phyloP scores from a whole-genome alignment of 2,329 filamentous ascomycete genomes.

The Xylariaceae sp. region DNA sequence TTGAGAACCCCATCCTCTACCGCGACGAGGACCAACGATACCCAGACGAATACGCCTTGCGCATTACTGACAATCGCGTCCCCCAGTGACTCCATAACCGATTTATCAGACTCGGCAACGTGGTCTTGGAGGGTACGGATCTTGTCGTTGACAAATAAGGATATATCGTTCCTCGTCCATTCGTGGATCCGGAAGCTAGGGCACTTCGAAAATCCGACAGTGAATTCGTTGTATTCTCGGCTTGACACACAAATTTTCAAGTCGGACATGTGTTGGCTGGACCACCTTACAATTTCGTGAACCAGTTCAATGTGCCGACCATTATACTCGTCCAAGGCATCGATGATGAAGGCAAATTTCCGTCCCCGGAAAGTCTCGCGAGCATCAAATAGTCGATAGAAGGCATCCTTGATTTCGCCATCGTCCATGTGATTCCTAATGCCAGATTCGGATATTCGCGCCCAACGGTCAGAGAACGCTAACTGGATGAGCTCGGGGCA shows the following conservation, averaged over 20 bases:
- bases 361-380: conserved; percentile 2
- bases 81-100: neutral
- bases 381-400: conserved; percentile 3
- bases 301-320: conserved; percentile 9
- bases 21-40: conserved; percentile 10
- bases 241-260: conserved; percentile 17
- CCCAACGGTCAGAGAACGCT: conserved; percentile 8
- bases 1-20: conserved; percentile 17
- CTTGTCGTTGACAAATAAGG: conserved; percentile 7
- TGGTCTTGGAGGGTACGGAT: neutral
- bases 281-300: conserved; percentile 9
- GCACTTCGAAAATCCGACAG: conserved; percentile 11
- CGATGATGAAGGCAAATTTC: conserved; percentile 15
- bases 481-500: conserved; percentile 12
- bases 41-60: conserved; percentile 16
- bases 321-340: conserved; percentile 15
- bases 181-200: conserved; percentile 14
- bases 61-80: conserved; percentile 9
- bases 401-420: conserved; percentile 2
- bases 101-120: neutral
- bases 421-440: neutral
- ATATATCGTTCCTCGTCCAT: conserved; percentile 14
- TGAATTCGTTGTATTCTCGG: conserved; percentile 17
- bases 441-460: neutral
- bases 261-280: neutral